phyloP scores from a whole-genome alignment of 106 monocot genomes.

The Platanthera zijinensis region DNA sequence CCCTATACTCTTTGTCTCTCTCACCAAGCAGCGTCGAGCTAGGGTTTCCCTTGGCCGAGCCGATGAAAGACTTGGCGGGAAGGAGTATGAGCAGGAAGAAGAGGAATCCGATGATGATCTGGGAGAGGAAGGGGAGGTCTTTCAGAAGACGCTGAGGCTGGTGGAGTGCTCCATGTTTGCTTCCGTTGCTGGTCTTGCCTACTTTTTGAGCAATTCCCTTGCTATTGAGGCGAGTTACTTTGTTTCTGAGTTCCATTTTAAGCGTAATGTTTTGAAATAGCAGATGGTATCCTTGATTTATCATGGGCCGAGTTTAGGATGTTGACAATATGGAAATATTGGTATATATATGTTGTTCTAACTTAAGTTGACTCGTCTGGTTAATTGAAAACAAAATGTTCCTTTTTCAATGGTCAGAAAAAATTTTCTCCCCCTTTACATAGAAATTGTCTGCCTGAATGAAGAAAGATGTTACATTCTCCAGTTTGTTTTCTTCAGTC shows the following conservation, averaged over 20 bases:
- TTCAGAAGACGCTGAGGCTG: constrained; percentile 65
- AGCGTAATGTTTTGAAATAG: not conserved
- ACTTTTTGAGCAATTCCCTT: constrained; percentile 85
- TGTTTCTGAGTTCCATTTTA: not conserved
- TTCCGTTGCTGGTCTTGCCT: constrained; percentile 73
- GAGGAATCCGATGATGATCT: constrained; percentile 29
- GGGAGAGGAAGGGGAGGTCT: constrained; percentile 47
- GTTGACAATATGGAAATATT: not conserved
- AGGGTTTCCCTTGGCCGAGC: constrained; percentile 9
- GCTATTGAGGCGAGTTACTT: constrained; percentile 59
- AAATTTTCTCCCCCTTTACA: not conserved
- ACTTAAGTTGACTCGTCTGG: not conserved
- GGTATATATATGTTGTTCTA: not conserved
- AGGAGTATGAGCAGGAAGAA: not conserved
- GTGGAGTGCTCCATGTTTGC: constrained; percentile 99
- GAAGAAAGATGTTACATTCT: not conserved
- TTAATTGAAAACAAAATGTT: not conserved
- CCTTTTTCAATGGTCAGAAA: not conserved
- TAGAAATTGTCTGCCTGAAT: not conserved
- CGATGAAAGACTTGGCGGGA: not conserved
- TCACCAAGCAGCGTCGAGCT: not conserved
- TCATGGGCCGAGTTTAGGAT: not conserved
- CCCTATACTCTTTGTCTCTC: not conserved
- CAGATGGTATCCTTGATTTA: not conserved
- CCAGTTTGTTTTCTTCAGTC: not conserved